Evolutionary conservation across 1,284 basidiomycete genomes (phyloP).

Genomic region (Wolfiporia cocos): DNA sequence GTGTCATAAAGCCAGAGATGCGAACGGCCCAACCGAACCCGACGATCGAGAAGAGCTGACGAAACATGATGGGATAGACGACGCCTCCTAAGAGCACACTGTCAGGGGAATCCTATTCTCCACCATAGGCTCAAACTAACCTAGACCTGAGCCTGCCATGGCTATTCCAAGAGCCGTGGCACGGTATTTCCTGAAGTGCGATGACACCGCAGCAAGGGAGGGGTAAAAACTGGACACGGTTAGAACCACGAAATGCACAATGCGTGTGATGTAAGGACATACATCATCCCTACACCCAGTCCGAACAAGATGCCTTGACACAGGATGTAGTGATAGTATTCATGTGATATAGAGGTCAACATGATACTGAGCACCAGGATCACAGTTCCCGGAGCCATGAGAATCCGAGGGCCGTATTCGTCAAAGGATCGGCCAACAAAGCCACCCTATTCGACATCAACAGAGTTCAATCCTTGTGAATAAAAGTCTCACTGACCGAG

Average conservation of each 20-base stretch:
- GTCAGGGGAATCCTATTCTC: too few relatives aligned
- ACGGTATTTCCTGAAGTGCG: constrained; percentile 51
- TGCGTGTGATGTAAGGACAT: constrained; percentile 8
- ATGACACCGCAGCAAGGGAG: constrained; percentile 24
- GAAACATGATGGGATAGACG: constrained; percentile 60
- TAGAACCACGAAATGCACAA: background rate
- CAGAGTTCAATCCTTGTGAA: background rate
- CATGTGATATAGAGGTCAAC: constrained; percentile 30
- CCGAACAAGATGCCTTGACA: constrained; percentile 32
- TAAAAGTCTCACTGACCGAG: constrained; percentile 24
- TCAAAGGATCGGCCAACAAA: constrained; percentile 31
- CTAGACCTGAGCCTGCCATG: constrained; percentile 28
- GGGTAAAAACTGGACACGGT: constrained; percentile 22
- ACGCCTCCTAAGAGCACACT: constrained; percentile 56
- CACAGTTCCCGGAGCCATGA: constrained; percentile 27
- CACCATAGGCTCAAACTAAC: constrained; percentile 14
- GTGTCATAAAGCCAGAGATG: constrained; percentile 27
- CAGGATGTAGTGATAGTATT: constrained; percentile 33
- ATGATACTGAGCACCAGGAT: constrained; percentile 30
- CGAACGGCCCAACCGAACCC: constrained; percentile 60
- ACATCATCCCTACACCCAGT: constrained; percentile 31
- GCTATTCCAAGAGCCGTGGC: constrained; percentile 49
- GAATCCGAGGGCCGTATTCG: constrained; percentile 25
- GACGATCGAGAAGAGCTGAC: constrained; percentile 43
- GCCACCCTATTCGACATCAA: constrained; percentile 20